These are phyloP conservation scores for Venturia carpophila DNA, from an alignment of 2,329 filamentous ascomycete genomes.

Conservation along the genomic window DNA sequence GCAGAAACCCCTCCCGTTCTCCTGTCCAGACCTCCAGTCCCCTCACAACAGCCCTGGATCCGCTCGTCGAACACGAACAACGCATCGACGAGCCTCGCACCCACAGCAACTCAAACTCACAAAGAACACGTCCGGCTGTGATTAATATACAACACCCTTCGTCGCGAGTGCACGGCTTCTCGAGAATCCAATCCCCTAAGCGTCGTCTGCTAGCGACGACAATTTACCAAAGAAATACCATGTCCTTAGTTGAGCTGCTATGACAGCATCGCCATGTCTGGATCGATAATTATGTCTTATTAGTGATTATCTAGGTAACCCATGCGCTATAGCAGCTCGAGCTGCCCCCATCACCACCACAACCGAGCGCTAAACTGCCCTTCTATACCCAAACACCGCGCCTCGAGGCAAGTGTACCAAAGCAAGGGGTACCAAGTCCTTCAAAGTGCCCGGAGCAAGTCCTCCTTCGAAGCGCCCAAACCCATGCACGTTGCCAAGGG, in stretches of 20 bases:
- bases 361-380: background rate
- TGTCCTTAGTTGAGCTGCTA: background rate
- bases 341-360: background rate
- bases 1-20: background rate
- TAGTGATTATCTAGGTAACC: conserved; percentile 8
- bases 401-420: background rate
- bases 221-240: background rate
- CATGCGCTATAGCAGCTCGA: background rate
- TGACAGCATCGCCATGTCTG: background rate
- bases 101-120: conserved; percentile 2
- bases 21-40: background rate
- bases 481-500: background rate
- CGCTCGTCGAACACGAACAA: background rate
- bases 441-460: background rate
- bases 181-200: background rate
- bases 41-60: conserved; percentile 3
- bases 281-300: background rate
- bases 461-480: too few species aligned
- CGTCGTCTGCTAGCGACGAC: background rate
- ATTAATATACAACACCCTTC: background rate
- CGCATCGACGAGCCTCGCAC: conserved; percentile 1
- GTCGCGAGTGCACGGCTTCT: background rate
- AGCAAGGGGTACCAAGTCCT: background rate
- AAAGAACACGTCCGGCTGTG: background rate
- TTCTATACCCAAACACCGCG: conserved; percentile 2